phyloP scores from a whole-genome alignment of 345 rosid genomes.

The Anastatica hierochuntica region DNA sequence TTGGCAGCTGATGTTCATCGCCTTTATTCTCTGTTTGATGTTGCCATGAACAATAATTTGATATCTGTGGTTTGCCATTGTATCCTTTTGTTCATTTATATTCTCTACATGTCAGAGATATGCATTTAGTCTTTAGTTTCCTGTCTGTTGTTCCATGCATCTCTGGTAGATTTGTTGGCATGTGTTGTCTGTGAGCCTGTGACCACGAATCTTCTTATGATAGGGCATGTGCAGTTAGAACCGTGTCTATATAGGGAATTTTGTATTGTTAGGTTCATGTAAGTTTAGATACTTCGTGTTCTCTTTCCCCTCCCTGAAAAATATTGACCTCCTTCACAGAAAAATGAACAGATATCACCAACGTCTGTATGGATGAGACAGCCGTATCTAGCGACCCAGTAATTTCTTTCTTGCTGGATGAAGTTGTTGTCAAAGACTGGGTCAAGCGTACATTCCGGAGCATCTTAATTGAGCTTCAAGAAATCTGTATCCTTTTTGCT shows the following conservation, averaged over 20 bases:
- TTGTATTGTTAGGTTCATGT: not conserved
- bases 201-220: not conserved
- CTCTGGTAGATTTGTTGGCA: not conserved
- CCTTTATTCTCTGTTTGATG: conserved; percentile 79
- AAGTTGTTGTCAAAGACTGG: conserved; percentile 98
- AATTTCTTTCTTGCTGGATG: conserved; percentile 94
- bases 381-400: conserved; percentile 97
- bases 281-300: not conserved
- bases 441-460: conserved; percentile 68
- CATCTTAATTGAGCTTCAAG: conserved; percentile 46
- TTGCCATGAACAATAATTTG: conserved; percentile 78
- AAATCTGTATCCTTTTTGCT: conserved; percentile 70
- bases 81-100: conserved; percentile 41
- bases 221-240: conserved; percentile 1
- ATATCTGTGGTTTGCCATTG: conserved; percentile 83
- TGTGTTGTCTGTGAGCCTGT: not conserved
- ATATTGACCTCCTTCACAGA: conserved; percentile 53
- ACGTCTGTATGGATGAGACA: conserved; percentile 95
- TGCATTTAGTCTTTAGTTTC: conserved; percentile 3
- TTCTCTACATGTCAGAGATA: not conserved
- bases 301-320: not conserved
- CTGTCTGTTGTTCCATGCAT: not conserved
- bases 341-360: conserved; percentile 63
- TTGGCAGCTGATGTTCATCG: conserved; percentile 66
- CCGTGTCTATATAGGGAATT: no score